Evolutionary conservation across 225 moss, liverwort and hornwort species (phyloP).

Genomic region (Ulota crispa): DNA sequence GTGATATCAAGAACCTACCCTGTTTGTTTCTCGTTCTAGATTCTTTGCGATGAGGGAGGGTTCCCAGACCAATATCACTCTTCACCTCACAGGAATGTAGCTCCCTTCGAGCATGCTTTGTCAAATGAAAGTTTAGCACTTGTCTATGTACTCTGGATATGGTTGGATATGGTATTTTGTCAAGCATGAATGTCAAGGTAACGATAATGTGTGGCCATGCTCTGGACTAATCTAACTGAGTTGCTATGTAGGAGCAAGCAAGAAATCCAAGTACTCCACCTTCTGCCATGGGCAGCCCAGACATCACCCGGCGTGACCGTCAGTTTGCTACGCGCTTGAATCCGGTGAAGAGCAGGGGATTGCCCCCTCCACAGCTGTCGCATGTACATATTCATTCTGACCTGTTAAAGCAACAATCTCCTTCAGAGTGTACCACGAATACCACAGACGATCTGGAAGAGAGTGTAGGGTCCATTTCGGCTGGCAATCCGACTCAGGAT

Average conservation of each 20-base stretch:
- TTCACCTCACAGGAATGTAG: background rate
- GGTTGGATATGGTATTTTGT: background rate
- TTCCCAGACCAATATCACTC: background rate
- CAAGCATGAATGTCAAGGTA: background rate
- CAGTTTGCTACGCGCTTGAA: constrained; percentile 32
- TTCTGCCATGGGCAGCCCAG: constrained; percentile 46
- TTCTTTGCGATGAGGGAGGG: background rate
- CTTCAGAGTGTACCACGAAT: constrained; percentile 60
- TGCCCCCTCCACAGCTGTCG: constrained; percentile 86
- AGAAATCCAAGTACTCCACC: constrained; percentile 42
- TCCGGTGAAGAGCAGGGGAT: constrained; percentile 40
- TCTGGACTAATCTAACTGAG: constrained; percentile 1
- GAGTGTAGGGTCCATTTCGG: constrained; percentile 98
- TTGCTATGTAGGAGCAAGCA: constrained; percentile 51
- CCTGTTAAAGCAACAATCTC: constrained; percentile 54
- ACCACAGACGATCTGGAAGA: constrained; percentile 88
- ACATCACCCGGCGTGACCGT: constrained; percentile 48
- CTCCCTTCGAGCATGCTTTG: background rate
- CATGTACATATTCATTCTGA: constrained; percentile 89
- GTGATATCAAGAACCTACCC: background rate
- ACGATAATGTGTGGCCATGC: background rate
- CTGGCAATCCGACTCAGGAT: constrained; percentile 65
- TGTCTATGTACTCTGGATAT: background rate
- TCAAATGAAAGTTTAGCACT: background rate
- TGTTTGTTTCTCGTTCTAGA: background rate